These are phyloP conservation scores for Neopestalotiopsis rosae DNA, from an alignment of 2,329 filamentous ascomycete species.

Conservation along the genomic window DNA sequence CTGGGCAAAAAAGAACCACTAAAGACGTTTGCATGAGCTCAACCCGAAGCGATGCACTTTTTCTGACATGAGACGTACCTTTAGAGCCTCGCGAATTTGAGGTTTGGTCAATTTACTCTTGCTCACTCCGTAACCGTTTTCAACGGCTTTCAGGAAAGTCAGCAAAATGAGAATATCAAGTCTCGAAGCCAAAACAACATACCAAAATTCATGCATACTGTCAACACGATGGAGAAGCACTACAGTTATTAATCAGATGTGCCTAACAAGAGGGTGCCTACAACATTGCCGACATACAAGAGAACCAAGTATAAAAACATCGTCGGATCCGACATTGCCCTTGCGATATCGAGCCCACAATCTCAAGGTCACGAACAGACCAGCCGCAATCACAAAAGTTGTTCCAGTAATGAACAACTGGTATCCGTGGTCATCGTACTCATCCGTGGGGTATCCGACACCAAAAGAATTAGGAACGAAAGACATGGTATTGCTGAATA, in stretches of 20 bases:
- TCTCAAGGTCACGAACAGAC: not conserved
- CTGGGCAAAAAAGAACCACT: conserved; percentile 7
- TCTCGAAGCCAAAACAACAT: not conserved
- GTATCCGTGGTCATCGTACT: not conserved
- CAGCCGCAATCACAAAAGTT: not conserved
- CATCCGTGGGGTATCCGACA: not conserved
- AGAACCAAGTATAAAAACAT: not conserved
- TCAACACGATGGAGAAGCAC: not conserved
- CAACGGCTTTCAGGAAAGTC: not conserved
- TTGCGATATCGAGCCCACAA: not conserved
- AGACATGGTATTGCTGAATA: not conserved
- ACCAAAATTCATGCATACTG: not conserved
- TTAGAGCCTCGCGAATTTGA: not conserved
- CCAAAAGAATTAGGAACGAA: conserved; percentile 7
- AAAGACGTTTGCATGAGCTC: not conserved
- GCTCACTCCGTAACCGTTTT: not conserved
- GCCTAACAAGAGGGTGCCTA: too few relatives aligned
- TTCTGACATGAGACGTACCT: not conserved
- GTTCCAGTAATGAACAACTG: not conserved
- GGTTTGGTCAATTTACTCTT: conserved; percentile 3
- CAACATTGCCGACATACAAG: not conserved
- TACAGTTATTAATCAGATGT: not conserved
- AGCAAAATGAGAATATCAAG: not conserved
- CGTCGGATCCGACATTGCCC: not conserved
- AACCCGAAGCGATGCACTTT: not conserved